These are phyloP conservation scores for Aspergillus sp. DNA, from an alignment of 2,329 filamentous ascomycete genomes.

Conservation along the genomic window DNA sequence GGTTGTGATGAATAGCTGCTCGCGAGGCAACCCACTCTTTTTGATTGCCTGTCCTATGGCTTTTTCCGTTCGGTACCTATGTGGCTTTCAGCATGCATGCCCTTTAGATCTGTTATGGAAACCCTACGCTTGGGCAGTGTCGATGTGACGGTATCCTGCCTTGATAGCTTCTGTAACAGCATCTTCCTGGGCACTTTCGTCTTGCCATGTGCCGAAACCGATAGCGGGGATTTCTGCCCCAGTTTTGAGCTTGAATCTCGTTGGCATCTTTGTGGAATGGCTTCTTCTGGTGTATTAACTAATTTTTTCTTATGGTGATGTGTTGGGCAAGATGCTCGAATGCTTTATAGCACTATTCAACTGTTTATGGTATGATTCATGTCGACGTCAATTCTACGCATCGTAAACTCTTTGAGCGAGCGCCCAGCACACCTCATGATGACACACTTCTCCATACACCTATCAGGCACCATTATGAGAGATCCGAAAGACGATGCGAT, in stretches of 20 bases:
- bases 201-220: slow-evolving; percentile 54
- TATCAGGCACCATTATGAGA: neutral
- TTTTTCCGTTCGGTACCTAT: slow-evolving; percentile 58
- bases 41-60: slow-evolving; percentile 62
- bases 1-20: slow-evolving; percentile 62
- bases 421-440: too few species aligned
- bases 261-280: slow-evolving; percentile 17
- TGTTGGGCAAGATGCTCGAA: neutral
- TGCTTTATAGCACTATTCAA: too few species aligned
- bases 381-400: slow-evolving; percentile 18
- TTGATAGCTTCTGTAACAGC: slow-evolving; percentile 46
- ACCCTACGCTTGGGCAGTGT: slow-evolving; percentile 43
- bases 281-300: neutral
- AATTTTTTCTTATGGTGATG: neutral
- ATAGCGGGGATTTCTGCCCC: slow-evolving; percentile 44
- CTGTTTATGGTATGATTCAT: neutral
- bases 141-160: slow-evolving; percentile 53
- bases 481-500: too few species aligned
- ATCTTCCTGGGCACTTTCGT: slow-evolving; percentile 45
- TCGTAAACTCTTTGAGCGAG: too few species aligned
- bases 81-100: slow-evolving; percentile 2
- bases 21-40: slow-evolving; percentile 58
- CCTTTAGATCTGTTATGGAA: neutral
- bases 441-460: neutral
- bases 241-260: slow-evolving; percentile 43